phyloP scores from a whole-genome alignment of 768 basidiomycete species.

The Heimioporus sp. region DNA sequence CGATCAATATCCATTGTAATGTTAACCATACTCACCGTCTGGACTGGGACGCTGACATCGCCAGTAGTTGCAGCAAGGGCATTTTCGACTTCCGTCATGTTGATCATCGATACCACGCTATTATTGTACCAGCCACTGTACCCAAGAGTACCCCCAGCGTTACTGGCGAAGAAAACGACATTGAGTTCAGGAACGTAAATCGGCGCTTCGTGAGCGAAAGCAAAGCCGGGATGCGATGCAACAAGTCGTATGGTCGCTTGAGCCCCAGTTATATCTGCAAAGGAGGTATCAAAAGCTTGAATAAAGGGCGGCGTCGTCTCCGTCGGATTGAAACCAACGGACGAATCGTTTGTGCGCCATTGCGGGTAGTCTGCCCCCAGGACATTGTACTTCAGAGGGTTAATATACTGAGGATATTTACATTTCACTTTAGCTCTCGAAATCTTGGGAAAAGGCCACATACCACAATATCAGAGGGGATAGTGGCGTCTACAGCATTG shows the following conservation, averaged over 20 bases:
- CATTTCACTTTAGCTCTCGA: neutral
- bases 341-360: slow-evolving; percentile 36
- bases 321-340: slow-evolving; percentile 57
- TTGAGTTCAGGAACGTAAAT: slow-evolving; percentile 66
- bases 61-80: slow-evolving; percentile 37
- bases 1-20: neutral
- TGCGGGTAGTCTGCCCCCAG: slow-evolving; percentile 42
- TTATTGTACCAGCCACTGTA: slow-evolving; percentile 61
- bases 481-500: neutral
- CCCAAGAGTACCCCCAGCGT: slow-evolving; percentile 48
- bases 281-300: slow-evolving; percentile 51
- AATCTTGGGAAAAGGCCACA: neutral
- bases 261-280: slow-evolving; percentile 57
- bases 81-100: slow-evolving; percentile 50
- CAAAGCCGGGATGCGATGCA: slow-evolving; percentile 57
- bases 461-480: slow-evolving; percentile 23
- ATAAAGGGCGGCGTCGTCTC: slow-evolving; percentile 59
- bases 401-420: slow-evolving; percentile 39
- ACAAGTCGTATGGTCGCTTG: slow-evolving; percentile 58
- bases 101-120: slow-evolving; percentile 62
- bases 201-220: slow-evolving; percentile 79
- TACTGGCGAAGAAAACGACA: slow-evolving; percentile 71
- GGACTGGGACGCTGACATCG: slow-evolving; percentile 49
- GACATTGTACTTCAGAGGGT: slow-evolving; percentile 52
- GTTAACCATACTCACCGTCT: slow-evolving; percentile 28